Evolutionary conservation across 192 early-diverging fungal species (phyloP).

Genomic region (Umbelopsis isabellina): DNA sequence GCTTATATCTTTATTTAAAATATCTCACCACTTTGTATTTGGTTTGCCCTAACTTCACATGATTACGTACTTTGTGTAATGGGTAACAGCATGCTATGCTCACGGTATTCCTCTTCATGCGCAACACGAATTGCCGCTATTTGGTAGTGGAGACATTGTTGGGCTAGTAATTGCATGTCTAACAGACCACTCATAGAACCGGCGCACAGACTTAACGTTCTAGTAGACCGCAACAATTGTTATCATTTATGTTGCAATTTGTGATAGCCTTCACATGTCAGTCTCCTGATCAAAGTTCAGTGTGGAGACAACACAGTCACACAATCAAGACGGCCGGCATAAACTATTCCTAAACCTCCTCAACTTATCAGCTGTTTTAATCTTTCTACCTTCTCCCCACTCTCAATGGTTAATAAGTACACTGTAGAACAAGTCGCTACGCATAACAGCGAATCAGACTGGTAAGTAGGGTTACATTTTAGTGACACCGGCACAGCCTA

Average conservation of each 20-base stretch:
- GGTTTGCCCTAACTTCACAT: background rate
- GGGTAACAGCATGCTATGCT: background rate
- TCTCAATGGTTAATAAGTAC: constrained; percentile 34
- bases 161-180: too few relatives aligned
- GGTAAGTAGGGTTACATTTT: constrained; percentile 11
- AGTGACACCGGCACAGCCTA: background rate
- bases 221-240: too few relatives aligned
- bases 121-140: too few relatives aligned
- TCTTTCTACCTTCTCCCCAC: background rate
- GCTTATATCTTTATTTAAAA: too few relatives aligned
- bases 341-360: background rate
- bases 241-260: too few relatives aligned
- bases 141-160: too few relatives aligned
- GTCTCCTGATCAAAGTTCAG: constrained; percentile 7
- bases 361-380: constrained; percentile 9
- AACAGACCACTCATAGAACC: too few relatives aligned
- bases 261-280: constrained; percentile 10
- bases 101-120: background rate
- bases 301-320: constrained; percentile 19
- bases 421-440: constrained; percentile 48
- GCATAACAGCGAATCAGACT: constrained; percentile 42
- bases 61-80: constrained; percentile 11
- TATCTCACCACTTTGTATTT: background rate
- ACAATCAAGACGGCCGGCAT: background rate
- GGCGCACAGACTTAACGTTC: too few relatives aligned